These are phyloP conservation scores for Pseudogymnoascus sp. DNA, from an alignment of 2,329 filamentous ascomycete genomes.

Conservation along the genomic window DNA sequence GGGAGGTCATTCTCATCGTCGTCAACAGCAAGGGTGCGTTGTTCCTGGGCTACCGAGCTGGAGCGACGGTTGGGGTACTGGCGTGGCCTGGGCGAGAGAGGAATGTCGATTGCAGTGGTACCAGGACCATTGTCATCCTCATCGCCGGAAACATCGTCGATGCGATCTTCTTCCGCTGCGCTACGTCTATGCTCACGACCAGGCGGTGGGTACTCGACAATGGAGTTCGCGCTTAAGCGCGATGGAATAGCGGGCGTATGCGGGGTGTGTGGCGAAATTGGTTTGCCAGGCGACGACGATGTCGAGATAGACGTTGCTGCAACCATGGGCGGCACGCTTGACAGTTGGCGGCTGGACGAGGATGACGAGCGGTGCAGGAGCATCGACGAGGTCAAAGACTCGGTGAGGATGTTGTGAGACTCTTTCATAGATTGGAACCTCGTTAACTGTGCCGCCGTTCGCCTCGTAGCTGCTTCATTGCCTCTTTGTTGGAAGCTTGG, in stretches of 20 bases:
- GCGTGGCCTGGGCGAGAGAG: slow-evolving; percentile 56
- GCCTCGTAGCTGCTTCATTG: slow-evolving; percentile 63
- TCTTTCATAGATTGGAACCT: slow-evolving; percentile 87
- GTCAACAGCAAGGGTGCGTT: slow-evolving; percentile 45
- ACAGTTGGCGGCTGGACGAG: slow-evolving; percentile 56
- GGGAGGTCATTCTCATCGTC: slow-evolving; percentile 53
- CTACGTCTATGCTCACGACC: slow-evolving; percentile 20
- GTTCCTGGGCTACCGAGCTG: slow-evolving; percentile 61
- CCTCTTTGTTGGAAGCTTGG: slow-evolving; percentile 65
- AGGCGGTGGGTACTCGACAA: slow-evolving; percentile 55
- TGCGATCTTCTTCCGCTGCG: slow-evolving; percentile 17
- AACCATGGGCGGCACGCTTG: slow-evolving; percentile 57
- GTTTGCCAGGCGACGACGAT: slow-evolving; percentile 84
- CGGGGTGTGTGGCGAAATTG: slow-evolving; percentile 80
- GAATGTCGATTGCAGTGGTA: slow-evolving; percentile 65
- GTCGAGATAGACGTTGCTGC: slow-evolving; percentile 70
- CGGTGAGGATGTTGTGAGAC: slow-evolving; percentile 78
- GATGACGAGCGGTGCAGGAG: slow-evolving; percentile 76
- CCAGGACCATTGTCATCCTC: slow-evolving; percentile 39
- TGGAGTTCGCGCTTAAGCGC: slow-evolving; percentile 83
- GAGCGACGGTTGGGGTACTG: slow-evolving; percentile 52
- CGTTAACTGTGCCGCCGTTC: slow-evolving; percentile 70
- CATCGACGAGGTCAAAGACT: slow-evolving; percentile 87
- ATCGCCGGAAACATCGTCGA: slow-evolving; percentile 23
- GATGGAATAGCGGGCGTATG: slow-evolving; percentile 92